These are phyloP conservation scores for Auriscalpium microsporum DNA, from an alignment of 768 basidiomycete genomes.

Conservation along the genomic window DNA sequence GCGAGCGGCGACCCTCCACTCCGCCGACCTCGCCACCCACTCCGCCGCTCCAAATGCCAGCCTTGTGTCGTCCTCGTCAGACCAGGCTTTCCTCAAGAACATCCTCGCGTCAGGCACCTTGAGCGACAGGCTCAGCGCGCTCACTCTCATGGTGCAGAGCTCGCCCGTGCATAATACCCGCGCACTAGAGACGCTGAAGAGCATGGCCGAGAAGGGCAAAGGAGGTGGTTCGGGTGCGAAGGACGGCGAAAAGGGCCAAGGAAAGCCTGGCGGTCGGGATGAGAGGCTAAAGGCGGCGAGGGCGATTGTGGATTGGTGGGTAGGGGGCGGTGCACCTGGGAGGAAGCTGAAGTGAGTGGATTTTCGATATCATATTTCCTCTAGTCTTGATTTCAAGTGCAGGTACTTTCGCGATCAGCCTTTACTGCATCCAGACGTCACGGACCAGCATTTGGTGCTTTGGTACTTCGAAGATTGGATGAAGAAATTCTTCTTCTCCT, in stretches of 20 bases:
- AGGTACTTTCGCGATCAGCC: slow-evolving; percentile 93
- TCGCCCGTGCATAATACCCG: slow-evolving; percentile 81
- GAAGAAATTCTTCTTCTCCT: slow-evolving; percentile 92
- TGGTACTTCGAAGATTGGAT: slow-evolving; percentile 98
- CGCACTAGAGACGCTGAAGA: slow-evolving; percentile 66
- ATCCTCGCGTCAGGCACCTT: slow-evolving; percentile 85
- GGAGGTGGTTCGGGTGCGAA: slow-evolving; percentile 46
- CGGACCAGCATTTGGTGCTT: slow-evolving; percentile 64
- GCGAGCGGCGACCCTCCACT: slow-evolving; percentile 42
- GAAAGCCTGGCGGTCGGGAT: slow-evolving; percentile 49
- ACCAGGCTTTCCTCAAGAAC: slow-evolving; percentile 73
- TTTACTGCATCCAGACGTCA: slow-evolving; percentile 48
- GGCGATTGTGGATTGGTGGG: slow-evolving; percentile 96
- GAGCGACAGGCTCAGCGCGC: slow-evolving; percentile 83
- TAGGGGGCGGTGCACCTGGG: slow-evolving; percentile 83
- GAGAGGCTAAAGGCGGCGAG: slow-evolving; percentile 86
- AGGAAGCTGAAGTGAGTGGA: slow-evolving; percentile 73
- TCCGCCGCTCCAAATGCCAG: slow-evolving; percentile 38
- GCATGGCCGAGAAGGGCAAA: slow-evolving; percentile 69
- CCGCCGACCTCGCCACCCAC: slow-evolving; percentile 37
- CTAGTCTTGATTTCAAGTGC: not conserved
- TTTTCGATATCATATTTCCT: not conserved
- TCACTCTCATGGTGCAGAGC: slow-evolving; percentile 82
- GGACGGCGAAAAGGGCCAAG: slow-evolving; percentile 8
- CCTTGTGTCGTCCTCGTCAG: slow-evolving; percentile 45